A percentile compares a stretch with the other conserved stretches of the same genome.
phyloP scores from a whole-genome alignment of 208 protist species.

The Trypanosoma boissoni region DNA sequence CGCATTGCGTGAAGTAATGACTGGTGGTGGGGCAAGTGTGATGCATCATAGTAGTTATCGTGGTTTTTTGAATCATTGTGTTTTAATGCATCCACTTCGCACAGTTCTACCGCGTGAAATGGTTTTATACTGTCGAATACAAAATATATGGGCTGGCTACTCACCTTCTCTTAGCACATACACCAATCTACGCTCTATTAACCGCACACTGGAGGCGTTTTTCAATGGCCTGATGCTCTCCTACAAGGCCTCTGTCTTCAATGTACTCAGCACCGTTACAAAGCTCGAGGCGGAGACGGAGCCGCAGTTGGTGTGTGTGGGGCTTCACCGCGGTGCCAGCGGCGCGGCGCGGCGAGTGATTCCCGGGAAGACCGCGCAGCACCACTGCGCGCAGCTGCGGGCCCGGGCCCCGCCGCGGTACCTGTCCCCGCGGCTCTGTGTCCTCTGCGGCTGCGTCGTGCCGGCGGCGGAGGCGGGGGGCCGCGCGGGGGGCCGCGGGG shows the following conservation, averaged over 20 bases:
- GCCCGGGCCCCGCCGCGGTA: conserved; percentile 1
- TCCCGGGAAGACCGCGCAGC: conserved; percentile 28
- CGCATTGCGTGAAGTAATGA: conserved; percentile 56
- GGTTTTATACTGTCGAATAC: conserved; percentile 51
- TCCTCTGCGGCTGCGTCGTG: conserved; percentile 14
- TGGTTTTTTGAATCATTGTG: conserved; percentile 30
- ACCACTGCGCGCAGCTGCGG: conserved; percentile 18
- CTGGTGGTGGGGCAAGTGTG: conserved; percentile 39
- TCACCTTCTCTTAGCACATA: conserved; percentile 53
- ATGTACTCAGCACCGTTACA: conserved; percentile 67
- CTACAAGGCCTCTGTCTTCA: conserved; percentile 78
- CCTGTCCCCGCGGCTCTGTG: conserved; percentile 6
- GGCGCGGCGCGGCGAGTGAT: conserved; percentile 21
- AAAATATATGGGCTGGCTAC: conserved; percentile 41
- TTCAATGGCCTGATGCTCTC: conserved; percentile 38
- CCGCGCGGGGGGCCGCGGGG: not conserved
- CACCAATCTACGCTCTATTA: conserved; percentile 44
- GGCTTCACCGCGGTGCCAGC: not conserved
- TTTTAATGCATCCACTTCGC: conserved; percentile 63
- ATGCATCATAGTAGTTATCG: conserved; percentile 44
- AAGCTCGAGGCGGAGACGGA: conserved; percentile 36
- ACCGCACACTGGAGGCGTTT: conserved; percentile 66
- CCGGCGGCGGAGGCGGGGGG: not conserved
- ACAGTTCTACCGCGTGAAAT: conserved; percentile 63
- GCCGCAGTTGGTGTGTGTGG: conserved; percentile 8